A percentile compares a stretch with the other conserved stretches of the same genome.
phyloP scores from a whole-genome alignment of 371 early-diverging fungal species.

The Haplosporangium sp. region DNA sequence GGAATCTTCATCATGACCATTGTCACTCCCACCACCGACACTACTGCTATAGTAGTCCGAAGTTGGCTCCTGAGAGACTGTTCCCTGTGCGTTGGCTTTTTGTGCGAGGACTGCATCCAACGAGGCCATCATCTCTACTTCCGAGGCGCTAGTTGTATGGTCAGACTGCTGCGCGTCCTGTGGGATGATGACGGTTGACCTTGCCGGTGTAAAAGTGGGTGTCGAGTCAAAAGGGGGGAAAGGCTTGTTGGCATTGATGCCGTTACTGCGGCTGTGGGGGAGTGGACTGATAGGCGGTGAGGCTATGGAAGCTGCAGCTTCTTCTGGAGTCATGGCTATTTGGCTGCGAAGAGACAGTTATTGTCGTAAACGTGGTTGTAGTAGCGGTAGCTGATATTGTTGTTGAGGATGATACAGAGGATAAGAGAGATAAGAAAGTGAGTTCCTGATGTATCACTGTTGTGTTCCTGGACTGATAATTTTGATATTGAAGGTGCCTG shows the following conservation, averaged over 20 bases:
- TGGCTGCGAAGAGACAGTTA: too few species aligned
- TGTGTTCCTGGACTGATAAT: too few species aligned
- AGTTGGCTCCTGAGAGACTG: neutral
- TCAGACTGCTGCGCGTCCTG: constrained; percentile 3
- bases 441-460: too few species aligned
- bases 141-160: constrained; percentile 2
- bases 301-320: constrained; percentile 20
- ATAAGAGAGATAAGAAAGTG: too few species aligned
- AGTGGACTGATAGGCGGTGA: constrained; percentile 45
- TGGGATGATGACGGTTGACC: too few species aligned
- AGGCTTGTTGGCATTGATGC: neutral
- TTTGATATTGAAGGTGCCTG: too few species aligned
- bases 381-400: neutral
- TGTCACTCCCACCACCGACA: constrained; percentile 24
- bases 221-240: too few species aligned
- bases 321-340: constrained; percentile 10
- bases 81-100: constrained; percentile 5
- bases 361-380: constrained; percentile 6
- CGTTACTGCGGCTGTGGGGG: constrained; percentile 8
- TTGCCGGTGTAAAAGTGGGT: too few species aligned
- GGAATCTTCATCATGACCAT: constrained; percentile 30
- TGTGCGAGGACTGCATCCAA: constrained; percentile 21
- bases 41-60: constrained; percentile 33
- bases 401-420: too few species aligned
- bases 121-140: constrained; percentile 30